These are phyloP conservation scores for Sisymbrium irio DNA, from an alignment of 345 rosid genomes.

Conservation along the genomic window DNA sequence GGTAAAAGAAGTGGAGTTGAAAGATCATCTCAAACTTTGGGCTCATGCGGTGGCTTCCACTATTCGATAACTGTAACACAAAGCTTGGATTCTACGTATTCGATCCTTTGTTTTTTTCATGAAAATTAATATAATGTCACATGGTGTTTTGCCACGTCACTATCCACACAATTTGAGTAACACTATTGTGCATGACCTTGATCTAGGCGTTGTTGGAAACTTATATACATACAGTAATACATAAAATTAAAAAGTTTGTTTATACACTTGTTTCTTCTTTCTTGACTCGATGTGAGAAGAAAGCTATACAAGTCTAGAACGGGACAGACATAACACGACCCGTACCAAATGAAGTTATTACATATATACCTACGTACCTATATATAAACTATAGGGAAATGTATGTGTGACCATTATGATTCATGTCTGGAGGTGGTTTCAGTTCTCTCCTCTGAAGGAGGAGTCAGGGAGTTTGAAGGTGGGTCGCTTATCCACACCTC, in stretches of 20 bases:
- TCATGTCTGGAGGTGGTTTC: conserved; percentile 10
- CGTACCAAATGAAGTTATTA: conserved; percentile 22
- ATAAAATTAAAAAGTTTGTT: background rate
- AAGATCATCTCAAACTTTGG: conserved; percentile 61
- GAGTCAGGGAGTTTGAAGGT: conserved; percentile 79
- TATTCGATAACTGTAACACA: conserved; percentile 40
- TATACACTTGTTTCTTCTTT: conserved; percentile 21
- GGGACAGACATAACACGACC: background rate
- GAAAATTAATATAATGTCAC: too few relatives aligned
- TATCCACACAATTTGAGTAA: background rate
- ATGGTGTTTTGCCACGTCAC: too few relatives aligned
- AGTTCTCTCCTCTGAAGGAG: conserved; percentile 42
- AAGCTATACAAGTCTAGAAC: conserved; percentile 25
- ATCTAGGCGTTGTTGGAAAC: background rate
- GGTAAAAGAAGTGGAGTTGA: conserved; percentile 45
- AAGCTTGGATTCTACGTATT: background rate
- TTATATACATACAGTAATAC: background rate
- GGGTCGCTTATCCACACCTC: conserved; percentile 79
- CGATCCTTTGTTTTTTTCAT: conserved; percentile 3
- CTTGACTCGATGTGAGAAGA: background rate
- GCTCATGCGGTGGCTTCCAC: conserved; percentile 69
- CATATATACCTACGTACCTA: conserved; percentile 7
- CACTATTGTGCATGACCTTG: background rate
- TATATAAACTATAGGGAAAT: conserved; percentile 4
- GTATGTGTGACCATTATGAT: background rate